Conservation (phyloP, 2,329 filamentous ascomycete species). For the Fusarium coffeatum region DNA sequence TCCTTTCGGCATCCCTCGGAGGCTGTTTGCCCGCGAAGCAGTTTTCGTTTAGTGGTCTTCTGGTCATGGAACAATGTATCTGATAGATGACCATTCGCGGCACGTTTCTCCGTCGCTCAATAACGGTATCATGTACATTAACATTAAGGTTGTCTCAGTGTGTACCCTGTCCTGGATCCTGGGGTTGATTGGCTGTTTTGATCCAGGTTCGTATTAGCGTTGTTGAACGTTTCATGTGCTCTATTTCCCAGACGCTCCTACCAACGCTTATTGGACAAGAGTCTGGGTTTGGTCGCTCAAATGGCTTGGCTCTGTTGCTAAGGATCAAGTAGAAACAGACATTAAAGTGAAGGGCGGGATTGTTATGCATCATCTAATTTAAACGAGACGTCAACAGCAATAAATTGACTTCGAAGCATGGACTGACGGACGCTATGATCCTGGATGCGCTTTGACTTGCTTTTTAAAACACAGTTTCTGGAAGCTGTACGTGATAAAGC, state of each 20-base stretch:
- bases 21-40: not conserved
- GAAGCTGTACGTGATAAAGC: not conserved
- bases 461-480: not conserved
- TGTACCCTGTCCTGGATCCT: not conserved
- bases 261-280: not conserved
- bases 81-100: not conserved
- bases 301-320: not conserved
- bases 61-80: not conserved
- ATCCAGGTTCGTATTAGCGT: not conserved
- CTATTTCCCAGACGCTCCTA: not conserved
- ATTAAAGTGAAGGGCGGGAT: not conserved
- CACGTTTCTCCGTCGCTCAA: not conserved
- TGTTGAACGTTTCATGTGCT: not conserved
- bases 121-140: not conserved
- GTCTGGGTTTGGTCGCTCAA: not conserved
- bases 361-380: not conserved
- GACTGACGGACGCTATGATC: rapidly evolving
- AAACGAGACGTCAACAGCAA: rapidly evolving
- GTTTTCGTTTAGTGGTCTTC: not conserved
- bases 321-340: not conserved
- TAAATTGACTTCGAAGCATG: not conserved
- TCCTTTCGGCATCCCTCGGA: not conserved
- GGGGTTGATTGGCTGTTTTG: not conserved
- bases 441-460: not conserved
- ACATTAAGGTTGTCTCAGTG: not conserved